These are phyloP conservation scores for Symbiodinium natans DNA, from an alignment of 73 alveolate species.

Conservation along the genomic window DNA sequence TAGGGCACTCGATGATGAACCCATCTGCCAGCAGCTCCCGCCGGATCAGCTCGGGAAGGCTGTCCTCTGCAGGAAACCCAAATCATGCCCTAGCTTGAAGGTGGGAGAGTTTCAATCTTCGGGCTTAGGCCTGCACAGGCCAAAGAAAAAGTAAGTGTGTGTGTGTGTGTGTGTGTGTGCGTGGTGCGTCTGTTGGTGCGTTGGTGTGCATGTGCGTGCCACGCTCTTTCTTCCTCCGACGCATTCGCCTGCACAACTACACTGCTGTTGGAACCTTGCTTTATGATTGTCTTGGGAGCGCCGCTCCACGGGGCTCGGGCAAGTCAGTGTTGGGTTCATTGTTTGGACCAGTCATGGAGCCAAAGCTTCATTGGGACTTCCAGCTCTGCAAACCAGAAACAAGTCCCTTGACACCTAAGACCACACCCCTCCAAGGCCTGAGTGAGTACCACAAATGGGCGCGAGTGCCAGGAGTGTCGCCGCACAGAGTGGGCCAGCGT, in stretches of 20 bases:
- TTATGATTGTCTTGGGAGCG: no score
- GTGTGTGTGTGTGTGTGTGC: no score
- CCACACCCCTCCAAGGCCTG: neutral
- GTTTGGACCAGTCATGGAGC: neutral
- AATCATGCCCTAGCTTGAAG: neutral
- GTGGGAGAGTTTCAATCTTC: neutral
- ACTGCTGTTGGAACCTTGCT: no score
- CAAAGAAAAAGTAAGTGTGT: no score
- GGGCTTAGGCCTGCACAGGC: no score
- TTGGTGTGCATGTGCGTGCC: no score
- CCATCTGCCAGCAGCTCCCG: constrained; percentile 67
- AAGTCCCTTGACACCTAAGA: no score
- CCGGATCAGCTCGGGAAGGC: constrained; percentile 16
- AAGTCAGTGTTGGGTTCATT: neutral
- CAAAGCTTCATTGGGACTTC: neutral
- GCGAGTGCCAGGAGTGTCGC: neutral
- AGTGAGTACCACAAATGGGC: constrained; percentile 67
- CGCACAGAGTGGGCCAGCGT: constrained; percentile 59
- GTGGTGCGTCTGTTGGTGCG: no score
- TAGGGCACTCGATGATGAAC: constrained; percentile 5
- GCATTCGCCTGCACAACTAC: no score
- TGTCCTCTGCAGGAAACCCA: neutral
- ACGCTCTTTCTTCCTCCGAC: no score
- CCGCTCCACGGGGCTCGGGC: no score
- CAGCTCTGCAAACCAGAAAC: no score